Percentiles rank a stretch among this genome's conserved stretches.
phyloP scores from a whole-genome alignment of 345 rosid species.

The Laguncularia racemosa region DNA sequence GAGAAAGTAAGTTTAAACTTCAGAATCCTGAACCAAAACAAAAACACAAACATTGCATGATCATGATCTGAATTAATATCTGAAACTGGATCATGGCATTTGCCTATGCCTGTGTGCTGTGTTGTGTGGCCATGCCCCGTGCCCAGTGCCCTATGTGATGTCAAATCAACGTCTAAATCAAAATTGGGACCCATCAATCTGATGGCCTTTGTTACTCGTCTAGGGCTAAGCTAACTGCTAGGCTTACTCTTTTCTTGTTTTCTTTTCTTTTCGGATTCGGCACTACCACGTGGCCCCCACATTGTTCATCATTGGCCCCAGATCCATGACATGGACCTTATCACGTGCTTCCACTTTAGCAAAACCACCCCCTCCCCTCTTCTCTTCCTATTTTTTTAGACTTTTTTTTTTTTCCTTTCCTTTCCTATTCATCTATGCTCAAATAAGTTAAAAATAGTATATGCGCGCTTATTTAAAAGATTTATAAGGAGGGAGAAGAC shows the following conservation, averaged over 20 bases:
- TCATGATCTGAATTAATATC: no score
- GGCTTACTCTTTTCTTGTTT: conserved; percentile 16
- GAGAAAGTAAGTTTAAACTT: no score
- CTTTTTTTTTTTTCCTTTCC: not conserved
- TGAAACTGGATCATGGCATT: not conserved
- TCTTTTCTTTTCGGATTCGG: conserved; percentile 25
- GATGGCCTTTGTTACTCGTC: conserved; percentile 20
- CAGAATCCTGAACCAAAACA: no score
- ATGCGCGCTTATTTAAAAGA: no score
- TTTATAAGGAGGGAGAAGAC: no score
- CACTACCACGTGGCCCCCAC: conserved; percentile 21
- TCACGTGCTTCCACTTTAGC: conserved; percentile 20
- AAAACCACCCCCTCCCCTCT: not conserved
- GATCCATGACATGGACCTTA: conserved; percentile 38
- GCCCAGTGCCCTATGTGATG: conserved; percentile 18
- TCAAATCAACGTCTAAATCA: conserved; percentile 16
- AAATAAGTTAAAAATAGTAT: no score
- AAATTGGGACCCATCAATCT: conserved; percentile 6
- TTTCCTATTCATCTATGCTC: not conserved
- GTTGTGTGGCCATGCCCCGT: not conserved
- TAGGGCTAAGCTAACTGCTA: conserved; percentile 8
- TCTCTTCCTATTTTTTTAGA: not conserved
- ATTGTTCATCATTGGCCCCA: conserved; percentile 21
- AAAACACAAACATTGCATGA: no score
- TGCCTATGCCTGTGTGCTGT: no score